Base-by-base conservation (phyloP, 345 rosid genomes). In the Microthlaspi erraticum region DNA sequence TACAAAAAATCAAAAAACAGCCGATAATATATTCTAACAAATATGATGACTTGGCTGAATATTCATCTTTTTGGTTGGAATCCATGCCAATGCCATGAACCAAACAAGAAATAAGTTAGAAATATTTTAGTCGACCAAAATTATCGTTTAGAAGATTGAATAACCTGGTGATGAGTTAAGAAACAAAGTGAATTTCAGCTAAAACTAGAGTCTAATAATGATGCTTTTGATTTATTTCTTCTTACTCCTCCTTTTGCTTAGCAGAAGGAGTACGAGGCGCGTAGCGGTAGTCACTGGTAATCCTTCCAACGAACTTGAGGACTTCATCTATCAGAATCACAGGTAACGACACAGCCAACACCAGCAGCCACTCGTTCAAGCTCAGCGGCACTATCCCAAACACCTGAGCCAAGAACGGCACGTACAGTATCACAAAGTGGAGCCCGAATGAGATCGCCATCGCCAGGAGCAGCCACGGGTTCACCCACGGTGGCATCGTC, bases 401-500 rank as follows among this genome's bases (percentile, higher is more conserved):
- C 23, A 90, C 78, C 65, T 82, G 85, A 12, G 98, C 93, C 16
- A 92, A 77, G 88, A 90, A 79, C 11, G 16, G 97, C 37, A 91
- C 89, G 4, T 93, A 93, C 0, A 91, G 89, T 61, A 93, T 93
- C 82, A 91, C 73, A 60, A 86, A 89, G 82, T 93, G 98, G 61
- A 89, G 74, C 1, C 88, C 98, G 8, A 91, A 93, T 2, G 97
- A 89, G 11, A 92, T 95, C 0, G 89, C 82, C 98, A 93, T 93
- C 43, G 97, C 98, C 52, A 91, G 58, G 34, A 74, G 78, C 18
- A 74, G 14, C 68, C 78, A 75, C 4, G 75, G 98, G 73, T 93
- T 93, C 17, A 91, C 94, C 98, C 98, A 93, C 2, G 98, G 98
- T 0, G 97, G 98, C 98, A 93, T 93, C 2, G 85, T 78, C 67